Evolutionary conservation across 129 eudicot species (phyloP).

Genomic region (Logfia minima): DNA sequence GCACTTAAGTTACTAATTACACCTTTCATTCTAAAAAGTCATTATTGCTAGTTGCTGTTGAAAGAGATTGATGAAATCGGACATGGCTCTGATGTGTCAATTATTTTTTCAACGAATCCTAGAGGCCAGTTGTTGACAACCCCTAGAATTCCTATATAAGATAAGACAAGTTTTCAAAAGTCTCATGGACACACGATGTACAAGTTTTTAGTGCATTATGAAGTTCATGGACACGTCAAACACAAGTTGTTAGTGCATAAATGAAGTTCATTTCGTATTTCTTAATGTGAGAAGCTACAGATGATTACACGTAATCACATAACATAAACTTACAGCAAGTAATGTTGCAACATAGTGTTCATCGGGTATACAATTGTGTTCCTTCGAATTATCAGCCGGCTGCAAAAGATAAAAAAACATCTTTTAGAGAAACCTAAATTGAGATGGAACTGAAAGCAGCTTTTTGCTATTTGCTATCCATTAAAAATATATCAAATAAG

Average conservation of each 20-base stretch:
- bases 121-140: neutral
- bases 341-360: conserved; percentile 91
- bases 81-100: conserved; percentile 2
- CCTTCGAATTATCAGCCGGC: conserved; percentile 79
- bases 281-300: conserved; percentile 10
- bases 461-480: neutral
- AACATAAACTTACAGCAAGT: conserved; percentile 67
- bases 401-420: conserved; percentile 32
- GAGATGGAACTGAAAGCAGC: neutral
- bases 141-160: neutral
- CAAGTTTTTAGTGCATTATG: neutral
- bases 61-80: neutral
- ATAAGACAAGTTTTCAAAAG: neutral
- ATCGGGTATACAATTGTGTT: conserved; percentile 97
- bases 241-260: neutral
- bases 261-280: conserved; percentile 1
- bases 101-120: neutral
- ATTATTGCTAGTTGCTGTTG: neutral
- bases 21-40: neutral
- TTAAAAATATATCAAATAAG: conserved; percentile 6
- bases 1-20: neutral
- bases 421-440: neutral
- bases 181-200: neutral
- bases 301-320: neutral
- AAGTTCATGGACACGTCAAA: neutral